Conservation (phyloP, 371 early-diverging fungal species). For the Fennellomyces sp. region DNA sequence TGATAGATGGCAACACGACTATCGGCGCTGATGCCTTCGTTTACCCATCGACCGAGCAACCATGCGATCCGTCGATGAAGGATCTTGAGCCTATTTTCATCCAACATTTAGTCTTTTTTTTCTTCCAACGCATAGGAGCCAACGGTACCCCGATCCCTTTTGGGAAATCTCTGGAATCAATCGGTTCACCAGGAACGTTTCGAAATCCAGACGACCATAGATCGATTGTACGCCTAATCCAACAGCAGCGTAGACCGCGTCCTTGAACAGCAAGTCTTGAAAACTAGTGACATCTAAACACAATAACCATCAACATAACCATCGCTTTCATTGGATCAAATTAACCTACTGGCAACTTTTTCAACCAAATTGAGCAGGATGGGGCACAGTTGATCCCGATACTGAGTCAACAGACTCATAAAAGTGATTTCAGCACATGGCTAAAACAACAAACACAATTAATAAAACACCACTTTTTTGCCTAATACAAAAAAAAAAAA, state of each 20-base stretch:
- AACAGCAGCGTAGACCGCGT: conserved; percentile 82
- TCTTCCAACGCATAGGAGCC: no score
- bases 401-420: conserved; percentile 72
- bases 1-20: conserved; percentile 71
- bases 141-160: conserved; percentile 55
- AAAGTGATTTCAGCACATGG: conserved; percentile 87
- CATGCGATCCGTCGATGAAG: conserved; percentile 80
- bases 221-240: conserved; percentile 85
- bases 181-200: conserved; percentile 68
- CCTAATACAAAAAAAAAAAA: conserved; percentile 1
- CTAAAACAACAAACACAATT: conserved; percentile 28
- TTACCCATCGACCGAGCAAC: conserved; percentile 88
- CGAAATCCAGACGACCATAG: conserved; percentile 85
- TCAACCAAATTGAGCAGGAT: conserved; percentile 65
- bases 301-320: not conserved
- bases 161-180: conserved; percentile 59
- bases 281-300: conserved; percentile 42
- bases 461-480: not conserved
- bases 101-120: not conserved
- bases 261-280: conserved; percentile 70
- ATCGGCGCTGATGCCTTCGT: conserved; percentile 72
- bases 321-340: not conserved
- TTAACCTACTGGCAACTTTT: conserved; percentile 57
- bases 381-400: conserved; percentile 67
- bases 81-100: conserved; percentile 50